Conservation (phyloP, 352 stramenopile species). For the Phytophthora pseudosyringae region DNA sequence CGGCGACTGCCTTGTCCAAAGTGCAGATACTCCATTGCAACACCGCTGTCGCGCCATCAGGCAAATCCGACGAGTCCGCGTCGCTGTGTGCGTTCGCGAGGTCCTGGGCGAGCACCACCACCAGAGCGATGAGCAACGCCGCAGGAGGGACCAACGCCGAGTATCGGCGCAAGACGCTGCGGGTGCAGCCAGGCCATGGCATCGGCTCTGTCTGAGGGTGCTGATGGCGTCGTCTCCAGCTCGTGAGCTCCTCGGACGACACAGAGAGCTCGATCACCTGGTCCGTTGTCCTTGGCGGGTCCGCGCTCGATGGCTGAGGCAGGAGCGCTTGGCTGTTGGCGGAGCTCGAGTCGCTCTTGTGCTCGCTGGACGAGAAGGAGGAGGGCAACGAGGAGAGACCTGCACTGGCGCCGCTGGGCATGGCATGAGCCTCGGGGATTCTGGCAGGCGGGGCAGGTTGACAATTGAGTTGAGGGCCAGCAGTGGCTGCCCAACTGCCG, state of each 20-base stretch:
- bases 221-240: conserved; percentile 24
- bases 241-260: conserved; percentile 33
- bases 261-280: conserved; percentile 41
- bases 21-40: conserved; percentile 44
- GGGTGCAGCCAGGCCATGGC: conserved; percentile 39
- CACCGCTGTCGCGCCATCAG: conserved; percentile 4
- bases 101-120: conserved; percentile 45
- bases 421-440: conserved; percentile 39
- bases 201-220: conserved; percentile 30
- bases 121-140: conserved; percentile 37
- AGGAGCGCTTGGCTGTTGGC: conserved; percentile 12
- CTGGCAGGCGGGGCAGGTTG: conserved; percentile 30
- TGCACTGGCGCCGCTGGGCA: conserved; percentile 29
- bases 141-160: conserved; percentile 41
- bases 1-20: conserved; percentile 34
- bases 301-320: conserved; percentile 21
- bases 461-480: conserved; percentile 36
- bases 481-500: conserved; percentile 18
- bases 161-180: conserved; percentile 40
- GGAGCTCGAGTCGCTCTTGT: conserved; percentile 35
- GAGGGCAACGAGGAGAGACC: conserved; percentile 27
- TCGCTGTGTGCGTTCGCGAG: conserved; percentile 29
- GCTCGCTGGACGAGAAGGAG: conserved; percentile 37
- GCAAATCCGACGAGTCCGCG: conserved; percentile 25
- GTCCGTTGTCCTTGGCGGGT: conserved; percentile 20